Evolutionary conservation across 2,329 filamentous ascomycete species (phyloP).

Genomic region (Trichoderma oligosporum): DNA sequence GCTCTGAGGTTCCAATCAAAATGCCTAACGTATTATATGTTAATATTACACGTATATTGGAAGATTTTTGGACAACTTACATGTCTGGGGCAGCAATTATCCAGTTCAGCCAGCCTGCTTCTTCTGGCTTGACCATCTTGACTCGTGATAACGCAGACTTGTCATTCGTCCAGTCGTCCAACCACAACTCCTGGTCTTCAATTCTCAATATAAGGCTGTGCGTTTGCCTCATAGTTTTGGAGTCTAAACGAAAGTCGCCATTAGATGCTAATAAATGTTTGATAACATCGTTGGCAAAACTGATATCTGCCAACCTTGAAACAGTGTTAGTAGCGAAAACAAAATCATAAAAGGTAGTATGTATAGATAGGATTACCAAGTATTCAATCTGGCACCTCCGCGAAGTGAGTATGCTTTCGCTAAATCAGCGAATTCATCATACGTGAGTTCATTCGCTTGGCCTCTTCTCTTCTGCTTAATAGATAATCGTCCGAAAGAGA

Average conservation of each 20-base stretch:
- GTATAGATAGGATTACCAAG: conserved; percentile 25
- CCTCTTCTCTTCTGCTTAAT: conserved; percentile 29
- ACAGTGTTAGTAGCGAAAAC: background rate
- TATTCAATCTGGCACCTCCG: conserved; percentile 30
- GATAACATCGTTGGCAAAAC: conserved; percentile 11
- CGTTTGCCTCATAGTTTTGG: conserved; percentile 18
- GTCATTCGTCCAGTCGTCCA: conserved; percentile 19
- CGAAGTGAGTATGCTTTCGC: conserved; percentile 29
- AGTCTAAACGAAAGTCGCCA: conserved; percentile 19
- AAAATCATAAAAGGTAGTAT: background rate
- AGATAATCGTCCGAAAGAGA: conserved; percentile 33
- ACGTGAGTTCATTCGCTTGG: conserved; percentile 24
- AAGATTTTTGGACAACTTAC: conserved; percentile 24
- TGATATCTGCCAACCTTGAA: conserved; percentile 16
- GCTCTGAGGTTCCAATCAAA: conserved; percentile 37
- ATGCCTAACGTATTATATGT: conserved; percentile 22
- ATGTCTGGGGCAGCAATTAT: conserved; percentile 35
- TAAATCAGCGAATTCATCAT: conserved; percentile 27
- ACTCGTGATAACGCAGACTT: conserved; percentile 25
- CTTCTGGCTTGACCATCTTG: conserved; percentile 24
- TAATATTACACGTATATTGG: background rate
- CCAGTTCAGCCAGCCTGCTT: conserved; percentile 31
- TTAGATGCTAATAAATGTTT: conserved; percentile 15
- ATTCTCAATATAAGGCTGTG: conserved; percentile 25
- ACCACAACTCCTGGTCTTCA: conserved; percentile 24